These are phyloP conservation scores for Boletus speciosus DNA, from an alignment of 768 basidiomycete species.

Conservation along the genomic window DNA sequence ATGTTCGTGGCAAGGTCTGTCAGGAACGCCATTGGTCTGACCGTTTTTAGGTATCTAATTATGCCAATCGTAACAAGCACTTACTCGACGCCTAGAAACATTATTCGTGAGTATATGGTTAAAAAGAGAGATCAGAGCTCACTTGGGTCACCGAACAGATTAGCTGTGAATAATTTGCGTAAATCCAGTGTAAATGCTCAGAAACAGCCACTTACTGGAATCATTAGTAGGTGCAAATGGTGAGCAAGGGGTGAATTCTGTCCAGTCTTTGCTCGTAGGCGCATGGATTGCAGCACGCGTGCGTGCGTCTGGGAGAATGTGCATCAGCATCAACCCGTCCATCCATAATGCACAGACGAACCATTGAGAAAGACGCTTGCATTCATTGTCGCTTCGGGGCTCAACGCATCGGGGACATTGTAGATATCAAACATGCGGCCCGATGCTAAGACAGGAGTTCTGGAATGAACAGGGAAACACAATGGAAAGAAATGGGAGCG, in stretches of 20 bases:
- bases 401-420: conserved; percentile 32
- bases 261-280: too few species aligned
- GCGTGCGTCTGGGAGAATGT: too few species aligned
- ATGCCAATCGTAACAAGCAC: conserved; percentile 2
- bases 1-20: conserved; percentile 61
- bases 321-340: not conserved
- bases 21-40: conserved; percentile 60
- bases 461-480: too few species aligned
- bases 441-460: not conserved
- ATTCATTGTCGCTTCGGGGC: not conserved
- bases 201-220: not conserved
- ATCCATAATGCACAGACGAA: not conserved
- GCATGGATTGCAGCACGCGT: too few species aligned
- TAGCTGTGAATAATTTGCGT: conserved; percentile 4
- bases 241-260: too few species aligned
- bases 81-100: conserved; percentile 32
- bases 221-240: too few species aligned
- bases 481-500: conserved; percentile 2
- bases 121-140: conserved; percentile 8
- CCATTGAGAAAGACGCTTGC: not conserved
- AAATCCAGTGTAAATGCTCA: not conserved
- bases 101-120: not conserved
- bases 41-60: not conserved
- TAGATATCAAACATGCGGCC: conserved; percentile 42
- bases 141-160: conserved; percentile 30